Evolutionary conservation across 305 asterid species (phyloP), one percentile per base, ranked within the genome.

Genomic region (Fraxinus sp.): DNA sequence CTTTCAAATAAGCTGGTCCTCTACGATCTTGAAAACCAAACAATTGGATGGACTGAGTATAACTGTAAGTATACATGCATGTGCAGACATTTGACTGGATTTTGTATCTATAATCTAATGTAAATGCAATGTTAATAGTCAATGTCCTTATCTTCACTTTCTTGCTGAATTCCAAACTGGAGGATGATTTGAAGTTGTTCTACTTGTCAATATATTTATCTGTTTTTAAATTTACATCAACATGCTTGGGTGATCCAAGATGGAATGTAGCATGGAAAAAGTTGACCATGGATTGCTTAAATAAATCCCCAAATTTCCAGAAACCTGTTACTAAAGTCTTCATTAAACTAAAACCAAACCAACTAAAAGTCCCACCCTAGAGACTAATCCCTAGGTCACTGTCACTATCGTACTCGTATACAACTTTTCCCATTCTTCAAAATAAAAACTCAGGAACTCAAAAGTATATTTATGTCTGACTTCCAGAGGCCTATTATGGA

Each of bases 21-120:
- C 78, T 96, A 94, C 86, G 98, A 96, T 86, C 98, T 96, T 78
- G 98, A 94, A 87, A 94, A 91, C 80, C 98, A 94, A 89, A 84
- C 95, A 57, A 94, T 96, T 86, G 99, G 99, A 83, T 96, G 99
- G 99, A 94, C 98, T 0, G 98, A 93, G 77, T 96, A 96, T 86
- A 94, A 96, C 92, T 96, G 99, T 96, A 90, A 94, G 98, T 88
- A 36, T 70, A 32, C 13, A 55, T 5, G 66, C 66, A 18, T 55
- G 76, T 78, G 32, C 84, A 13, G 73, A 36, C 71, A 6, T 75
- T 36, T 36, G 32, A 78, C 37, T 37, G 7, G 64, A 75, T 52
- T 18, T 13, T 82, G 78, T 36, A 16, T 80, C 43, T 76, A 76
- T 36, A 78, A 32, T 33, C 6, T 66, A 10, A 24, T 75, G 16